Percentiles rank a stretch among this genome's conserved stretches.
Conservation (phyloP, 108 stramenopile genomes). For the Epithemia pelagica region DNA sequence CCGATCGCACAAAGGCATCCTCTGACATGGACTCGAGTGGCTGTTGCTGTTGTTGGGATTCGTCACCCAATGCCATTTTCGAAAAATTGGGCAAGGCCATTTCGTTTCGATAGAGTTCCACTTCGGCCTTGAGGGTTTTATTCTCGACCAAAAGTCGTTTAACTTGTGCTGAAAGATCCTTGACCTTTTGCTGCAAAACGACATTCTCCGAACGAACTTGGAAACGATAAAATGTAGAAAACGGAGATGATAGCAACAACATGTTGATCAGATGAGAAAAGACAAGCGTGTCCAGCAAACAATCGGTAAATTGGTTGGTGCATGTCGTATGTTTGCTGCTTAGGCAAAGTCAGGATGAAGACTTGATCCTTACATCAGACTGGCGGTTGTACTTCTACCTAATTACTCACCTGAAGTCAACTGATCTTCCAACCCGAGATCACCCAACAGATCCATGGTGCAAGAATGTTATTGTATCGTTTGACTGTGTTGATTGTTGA, state of each 20-base stretch:
- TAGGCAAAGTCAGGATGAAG: too few relatives aligned
- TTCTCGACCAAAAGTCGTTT: constrained; percentile 54
- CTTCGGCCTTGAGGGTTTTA: constrained; percentile 62
- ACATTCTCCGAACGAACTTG: constrained; percentile 64
- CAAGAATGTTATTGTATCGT: neutral
- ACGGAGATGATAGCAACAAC: neutral
- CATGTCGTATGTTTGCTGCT: constrained; percentile 2
- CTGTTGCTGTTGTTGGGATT: neutral
- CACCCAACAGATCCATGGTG: constrained; percentile 76
- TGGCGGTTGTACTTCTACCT: too few relatives aligned
- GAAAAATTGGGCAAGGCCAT: constrained; percentile 12
- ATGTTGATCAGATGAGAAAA: neutral
- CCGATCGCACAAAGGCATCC: constrained; percentile 53
- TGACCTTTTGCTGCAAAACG: constrained; percentile 63
- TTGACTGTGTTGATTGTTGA: too few relatives aligned
- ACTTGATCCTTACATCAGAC: too few relatives aligned
- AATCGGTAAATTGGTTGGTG: neutral
- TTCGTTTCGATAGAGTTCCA: constrained; percentile 71
- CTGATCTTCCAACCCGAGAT: constrained; percentile 70
- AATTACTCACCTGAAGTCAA: constrained; percentile 70
- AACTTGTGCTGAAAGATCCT: constrained; percentile 43
- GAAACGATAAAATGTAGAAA: neutral
- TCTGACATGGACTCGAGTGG: neutral
- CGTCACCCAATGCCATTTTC: constrained; percentile 2
- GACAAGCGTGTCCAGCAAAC: neutral